These are phyloP conservation scores for Colletotrichum filicis DNA, from an alignment of 2,329 filamentous ascomycete genomes.

Conservation along the genomic window DNA sequence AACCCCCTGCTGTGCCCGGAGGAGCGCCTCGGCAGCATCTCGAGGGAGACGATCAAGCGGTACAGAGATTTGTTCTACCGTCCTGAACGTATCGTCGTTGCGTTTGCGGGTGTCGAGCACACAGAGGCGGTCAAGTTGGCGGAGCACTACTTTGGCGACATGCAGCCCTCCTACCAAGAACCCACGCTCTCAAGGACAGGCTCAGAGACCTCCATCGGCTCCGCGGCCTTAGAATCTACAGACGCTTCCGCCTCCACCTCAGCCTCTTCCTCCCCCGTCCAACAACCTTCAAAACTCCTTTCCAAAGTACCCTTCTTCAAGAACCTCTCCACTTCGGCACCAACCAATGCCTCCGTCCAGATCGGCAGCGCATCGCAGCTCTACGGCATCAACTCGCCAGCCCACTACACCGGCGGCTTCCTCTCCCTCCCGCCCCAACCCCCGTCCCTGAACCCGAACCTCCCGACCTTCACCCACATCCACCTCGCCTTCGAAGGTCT, in stretches of 20 bases:
- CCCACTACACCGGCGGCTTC: conserved; percentile 95
- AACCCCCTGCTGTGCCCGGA: conserved; percentile 92
- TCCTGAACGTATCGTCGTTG: conserved; percentile 92
- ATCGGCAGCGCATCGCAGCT: conserved; percentile 52
- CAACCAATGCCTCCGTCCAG: conserved; percentile 68
- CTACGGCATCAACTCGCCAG: conserved; percentile 70
- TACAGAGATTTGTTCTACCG: conserved; percentile 88
- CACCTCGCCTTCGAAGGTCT: conserved; percentile 96
- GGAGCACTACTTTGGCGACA: conserved; percentile 90
- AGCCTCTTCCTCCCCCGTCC: conserved; percentile 45
- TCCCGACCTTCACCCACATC: conserved; percentile 88
- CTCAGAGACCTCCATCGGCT: conserved; percentile 66
- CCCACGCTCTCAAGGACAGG: conserved; percentile 64
- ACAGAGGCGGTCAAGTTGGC: conserved; percentile 81
- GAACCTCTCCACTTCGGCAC: conserved; percentile 81
- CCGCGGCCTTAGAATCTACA: conserved; percentile 46
- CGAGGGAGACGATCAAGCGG: conserved; percentile 76
- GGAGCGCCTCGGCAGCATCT: conserved; percentile 81
- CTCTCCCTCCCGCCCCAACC: conserved; percentile 85
- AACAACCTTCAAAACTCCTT: conserved; percentile 73
- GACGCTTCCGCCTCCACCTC: conserved; percentile 47
- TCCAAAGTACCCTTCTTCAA: conserved; percentile 92
- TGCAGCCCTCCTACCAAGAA: conserved; percentile 67
- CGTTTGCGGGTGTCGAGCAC: conserved; percentile 93
- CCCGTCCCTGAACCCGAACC: conserved; percentile 79